A percentile compares a stretch with the other conserved stretches of the same genome.
phyloP scores from a whole-genome alignment of 345 rosid genomes.

The Populus simonii region DNA sequence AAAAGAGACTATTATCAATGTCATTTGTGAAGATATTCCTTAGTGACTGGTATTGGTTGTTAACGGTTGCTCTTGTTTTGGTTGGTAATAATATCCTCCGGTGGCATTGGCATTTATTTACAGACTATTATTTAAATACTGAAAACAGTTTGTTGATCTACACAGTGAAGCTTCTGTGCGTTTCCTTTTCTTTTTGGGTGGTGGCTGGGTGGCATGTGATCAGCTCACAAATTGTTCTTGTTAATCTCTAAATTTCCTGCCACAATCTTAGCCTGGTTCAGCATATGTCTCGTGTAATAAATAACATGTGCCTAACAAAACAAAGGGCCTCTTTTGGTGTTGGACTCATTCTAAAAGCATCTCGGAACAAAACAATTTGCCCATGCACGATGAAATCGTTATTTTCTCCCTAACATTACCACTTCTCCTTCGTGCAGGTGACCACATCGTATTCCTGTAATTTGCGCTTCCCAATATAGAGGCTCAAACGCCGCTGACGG shows the following conservation, averaged over 20 bases:
- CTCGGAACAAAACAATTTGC: too few species aligned
- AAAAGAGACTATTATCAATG: neutral
- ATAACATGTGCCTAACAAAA: neutral
- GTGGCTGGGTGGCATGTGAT: neutral
- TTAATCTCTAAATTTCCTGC: neutral
- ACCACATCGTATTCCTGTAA: conserved; percentile 6
- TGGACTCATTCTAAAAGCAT: neutral
- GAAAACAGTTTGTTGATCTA: too few species aligned
- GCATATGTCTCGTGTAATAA: neutral
- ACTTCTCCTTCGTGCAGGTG: neutral
- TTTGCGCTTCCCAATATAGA: neutral
- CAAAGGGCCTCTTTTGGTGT: neutral
- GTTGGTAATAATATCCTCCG: neutral
- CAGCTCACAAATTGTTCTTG: neutral
- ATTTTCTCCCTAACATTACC: neutral
- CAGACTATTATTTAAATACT: neutral
- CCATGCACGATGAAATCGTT: neutral
- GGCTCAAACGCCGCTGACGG: neutral
- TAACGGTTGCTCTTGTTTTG: neutral
- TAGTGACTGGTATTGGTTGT: neutral
- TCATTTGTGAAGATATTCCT: neutral
- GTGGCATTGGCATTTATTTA: neutral
- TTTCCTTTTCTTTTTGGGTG: neutral
- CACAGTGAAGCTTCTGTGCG: neutral
- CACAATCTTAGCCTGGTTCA: neutral